These are phyloP conservation scores for Citrus cavaleriei DNA, from an alignment of 345 rosid species.

Conservation along the genomic window DNA sequence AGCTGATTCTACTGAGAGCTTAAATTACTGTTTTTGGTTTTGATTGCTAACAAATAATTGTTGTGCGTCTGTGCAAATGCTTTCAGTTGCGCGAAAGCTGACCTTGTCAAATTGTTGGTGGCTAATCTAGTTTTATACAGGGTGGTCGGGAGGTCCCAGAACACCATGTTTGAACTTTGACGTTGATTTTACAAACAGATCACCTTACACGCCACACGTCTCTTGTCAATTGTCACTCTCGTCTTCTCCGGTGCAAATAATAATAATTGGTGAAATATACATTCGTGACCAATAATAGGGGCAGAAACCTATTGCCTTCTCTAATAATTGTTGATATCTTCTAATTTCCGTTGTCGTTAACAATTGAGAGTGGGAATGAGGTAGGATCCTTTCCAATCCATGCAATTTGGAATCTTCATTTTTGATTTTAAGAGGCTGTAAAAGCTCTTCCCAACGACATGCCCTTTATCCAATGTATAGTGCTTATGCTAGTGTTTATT, in stretches of 20 bases:
- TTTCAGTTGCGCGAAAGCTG: neutral
- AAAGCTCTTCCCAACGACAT: neutral
- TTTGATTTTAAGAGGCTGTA: no score
- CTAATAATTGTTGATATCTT: no score
- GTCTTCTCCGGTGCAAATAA: neutral
- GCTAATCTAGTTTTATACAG: neutral
- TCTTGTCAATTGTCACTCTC: neutral
- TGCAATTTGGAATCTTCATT: no score
- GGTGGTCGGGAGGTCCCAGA: neutral
- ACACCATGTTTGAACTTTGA: neutral
- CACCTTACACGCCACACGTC: neutral
- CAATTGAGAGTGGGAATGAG: no score
- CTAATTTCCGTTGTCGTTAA: no score
- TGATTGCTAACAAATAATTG: neutral
- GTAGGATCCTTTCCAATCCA: no score
- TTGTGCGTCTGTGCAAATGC: neutral
- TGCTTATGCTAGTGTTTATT: neutral
- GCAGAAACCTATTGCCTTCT: neutral
- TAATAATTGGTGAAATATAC: neutral
- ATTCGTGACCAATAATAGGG: neutral
- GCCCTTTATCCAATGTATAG: neutral
- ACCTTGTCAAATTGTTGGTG: neutral
- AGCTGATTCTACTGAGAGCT: neutral
- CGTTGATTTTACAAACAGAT: neutral
- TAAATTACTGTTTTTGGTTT: neutral